Percentiles rank a stretch among this genome's conserved stretches.
phyloP scores from a whole-genome alignment of 176 grass and related monocot species.

The Stipa capillata region DNA sequence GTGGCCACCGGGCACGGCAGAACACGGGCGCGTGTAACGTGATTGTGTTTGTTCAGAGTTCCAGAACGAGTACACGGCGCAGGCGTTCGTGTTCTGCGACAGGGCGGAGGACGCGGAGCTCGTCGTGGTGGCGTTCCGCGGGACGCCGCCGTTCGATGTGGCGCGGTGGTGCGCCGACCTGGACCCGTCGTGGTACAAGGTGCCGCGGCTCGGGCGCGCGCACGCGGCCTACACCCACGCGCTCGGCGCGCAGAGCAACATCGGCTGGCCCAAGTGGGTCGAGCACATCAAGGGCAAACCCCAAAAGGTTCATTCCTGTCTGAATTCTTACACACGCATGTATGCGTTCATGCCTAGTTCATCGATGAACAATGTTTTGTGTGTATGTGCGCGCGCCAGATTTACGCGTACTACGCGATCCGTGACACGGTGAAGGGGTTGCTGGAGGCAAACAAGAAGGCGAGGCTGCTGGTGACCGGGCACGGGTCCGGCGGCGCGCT shows the following conservation, averaged over 20 bases:
- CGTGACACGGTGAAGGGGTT: slow-evolving; percentile 22
- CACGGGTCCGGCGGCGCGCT: slow-evolving; percentile 54
- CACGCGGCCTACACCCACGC: slow-evolving; percentile 44
- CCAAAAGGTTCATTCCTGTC: too few relatives aligned
- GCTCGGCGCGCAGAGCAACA: slow-evolving; percentile 44
- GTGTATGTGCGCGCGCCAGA: too few relatives aligned
- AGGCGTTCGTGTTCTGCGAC: slow-evolving; percentile 47
- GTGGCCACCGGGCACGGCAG: too few relatives aligned
- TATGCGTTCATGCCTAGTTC: too few relatives aligned
- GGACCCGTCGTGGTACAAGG: slow-evolving; percentile 63
- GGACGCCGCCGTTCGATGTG: slow-evolving; percentile 36
- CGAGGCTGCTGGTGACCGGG: slow-evolving; percentile 51
- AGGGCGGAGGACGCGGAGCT: slow-evolving; percentile 32
- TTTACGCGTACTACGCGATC: slow-evolving; percentile 50
- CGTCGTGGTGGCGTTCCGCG: slow-evolving; percentile 60
- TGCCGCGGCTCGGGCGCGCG: slow-evolving; percentile 40
- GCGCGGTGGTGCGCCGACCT: slow-evolving; percentile 46
- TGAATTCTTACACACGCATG: too few relatives aligned
- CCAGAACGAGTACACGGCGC: slow-evolving; percentile 25
- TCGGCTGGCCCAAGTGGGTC: slow-evolving; percentile 39
- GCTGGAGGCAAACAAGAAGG: slow-evolving; percentile 21
- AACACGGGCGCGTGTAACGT: too few relatives aligned
- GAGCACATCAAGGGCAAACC: slow-evolving; percentile 19
- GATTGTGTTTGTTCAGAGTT: slow-evolving; percentile 37
- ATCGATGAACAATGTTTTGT: too few relatives aligned